Evolutionary conservation across 2,329 filamentous ascomycete genomes (phyloP), one percentile per base, ranked within the genome.

Genomic region (Hypoxylon sp.): DNA sequence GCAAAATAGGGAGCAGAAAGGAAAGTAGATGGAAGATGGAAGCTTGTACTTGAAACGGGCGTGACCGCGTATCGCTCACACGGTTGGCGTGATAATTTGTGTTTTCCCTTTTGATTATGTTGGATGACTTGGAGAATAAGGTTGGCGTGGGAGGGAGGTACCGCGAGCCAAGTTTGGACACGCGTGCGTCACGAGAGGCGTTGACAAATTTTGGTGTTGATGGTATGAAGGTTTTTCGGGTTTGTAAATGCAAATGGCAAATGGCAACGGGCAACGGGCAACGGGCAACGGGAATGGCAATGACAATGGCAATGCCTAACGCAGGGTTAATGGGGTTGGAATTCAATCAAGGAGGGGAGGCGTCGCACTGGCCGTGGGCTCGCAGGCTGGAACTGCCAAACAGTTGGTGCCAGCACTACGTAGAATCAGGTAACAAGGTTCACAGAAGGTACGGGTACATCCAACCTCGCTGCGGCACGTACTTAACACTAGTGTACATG

Each of bases 281-380:
- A 39, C 24, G n/a, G 6, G 29, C 26, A 31, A 6, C 6, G 8
- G 29, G 14, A 33, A 50, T 50, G 13, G 19, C 31, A 56, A 54
- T 59, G 48, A 48, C 11, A 59, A 59, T 50, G 42, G 48, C 48
- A 55, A 52, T 39, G 24, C 39, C 39, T 44, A 9, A 44, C 17
- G 35, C 14, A 37, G 39, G 39, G 29, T 31, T 35, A 39, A 50
- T 44, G 47, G 35, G 47, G 35, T 60, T 50, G 58, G 47, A 58
- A 50, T 59, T 61, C 52, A 51, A 68, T 61, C 52, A 54, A 68
- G 37, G 62, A 59, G 62, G 57, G 63, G 66, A 66, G 58, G 57
- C 52, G 57, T 44, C 39, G 39, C 37, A 56, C 39, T 42, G 46
- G 39, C 39, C 53, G n/a, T 37, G 22, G 48, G 29, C 51, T 22